Conservation (phyloP, 257 asterid species). For the Linaria vulgaris region DNA sequence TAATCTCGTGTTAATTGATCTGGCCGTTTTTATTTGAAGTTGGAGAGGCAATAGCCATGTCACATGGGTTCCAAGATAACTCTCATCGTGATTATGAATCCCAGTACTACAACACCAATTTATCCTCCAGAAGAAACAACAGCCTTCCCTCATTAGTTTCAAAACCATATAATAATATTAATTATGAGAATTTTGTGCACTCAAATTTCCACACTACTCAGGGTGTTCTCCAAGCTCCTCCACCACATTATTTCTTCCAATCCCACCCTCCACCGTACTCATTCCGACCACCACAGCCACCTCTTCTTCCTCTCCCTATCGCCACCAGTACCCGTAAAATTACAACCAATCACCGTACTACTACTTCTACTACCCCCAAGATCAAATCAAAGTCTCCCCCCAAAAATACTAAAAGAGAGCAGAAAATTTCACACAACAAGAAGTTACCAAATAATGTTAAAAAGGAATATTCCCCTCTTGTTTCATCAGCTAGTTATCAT, state of each 20-base stretch:
- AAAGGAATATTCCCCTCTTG: no score
- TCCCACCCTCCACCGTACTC: constrained; percentile 37
- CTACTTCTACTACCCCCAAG: neutral
- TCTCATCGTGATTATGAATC: constrained; percentile 21
- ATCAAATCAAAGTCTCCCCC: no score
- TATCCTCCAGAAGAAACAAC: no score
- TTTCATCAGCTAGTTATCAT: no score
- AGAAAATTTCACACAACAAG: no score
- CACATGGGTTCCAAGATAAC: constrained; percentile 29
- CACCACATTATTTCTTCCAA: constrained; percentile 30
- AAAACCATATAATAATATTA: no score
- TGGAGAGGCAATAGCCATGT: constrained; percentile 25
- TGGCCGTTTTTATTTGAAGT: constrained; percentile 25
- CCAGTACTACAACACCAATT: no score
- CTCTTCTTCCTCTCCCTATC: constrained; percentile 43
- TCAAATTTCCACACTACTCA: constrained; percentile 25
- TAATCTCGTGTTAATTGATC: no score
- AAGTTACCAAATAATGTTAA: no score
- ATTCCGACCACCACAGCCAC: constrained; percentile 32
- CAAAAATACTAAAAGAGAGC: no score
- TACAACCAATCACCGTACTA: constrained; percentile 24
- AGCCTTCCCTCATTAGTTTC: constrained; percentile 6
- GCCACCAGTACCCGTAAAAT: constrained; percentile 32
- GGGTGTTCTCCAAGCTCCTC: constrained; percentile 43
- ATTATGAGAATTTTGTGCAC: constrained; percentile 23